These are phyloP conservation scores for Beauveria sp. DNA, from an alignment of 2,329 filamentous ascomycete species.

Conservation along the genomic window DNA sequence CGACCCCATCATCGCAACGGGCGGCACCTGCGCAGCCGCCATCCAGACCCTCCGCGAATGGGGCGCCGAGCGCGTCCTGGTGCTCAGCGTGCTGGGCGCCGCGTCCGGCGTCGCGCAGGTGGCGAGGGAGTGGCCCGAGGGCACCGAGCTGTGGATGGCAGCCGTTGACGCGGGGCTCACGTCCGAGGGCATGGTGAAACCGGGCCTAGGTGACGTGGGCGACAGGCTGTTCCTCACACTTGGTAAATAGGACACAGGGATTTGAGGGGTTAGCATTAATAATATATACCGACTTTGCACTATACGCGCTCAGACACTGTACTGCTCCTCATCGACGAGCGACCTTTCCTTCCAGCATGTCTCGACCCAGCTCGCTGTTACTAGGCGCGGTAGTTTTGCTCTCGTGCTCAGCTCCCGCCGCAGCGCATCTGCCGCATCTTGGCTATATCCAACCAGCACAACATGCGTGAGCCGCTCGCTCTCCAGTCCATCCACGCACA, in stretches of 20 bases:
- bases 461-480: conserved; percentile 63
- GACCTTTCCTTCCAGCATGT: conserved; percentile 76
- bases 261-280: not conserved
- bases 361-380: conserved; percentile 65
- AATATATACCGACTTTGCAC: not conserved
- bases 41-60: conserved; percentile 86
- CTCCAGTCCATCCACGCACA: conserved; percentile 41
- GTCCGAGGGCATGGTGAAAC: conserved; percentile 79
- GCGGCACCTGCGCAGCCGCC: conserved; percentile 80
- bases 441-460: conserved; percentile 31
- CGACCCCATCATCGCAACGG: conserved; percentile 90
- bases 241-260: conserved; percentile 49
- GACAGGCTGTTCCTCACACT: conserved; percentile 84
- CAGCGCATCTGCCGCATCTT: conserved; percentile 33
- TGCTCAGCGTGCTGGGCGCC: conserved; percentile 69
- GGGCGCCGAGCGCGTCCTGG: conserved; percentile 76
- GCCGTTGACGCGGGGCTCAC: conserved; percentile 70
- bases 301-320: conserved; percentile 22
- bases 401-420: conserved; percentile 38
- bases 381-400: conserved; percentile 56
- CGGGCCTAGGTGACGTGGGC: conserved; percentile 83
- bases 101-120: conserved; percentile 50
- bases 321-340: conserved; percentile 69
- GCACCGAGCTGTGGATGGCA: conserved; percentile 73
- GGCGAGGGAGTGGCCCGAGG: conserved; percentile 70